Evolutionary conservation across 768 basidiomycete genomes (phyloP).

Genomic region (Tylopilus intermedius): DNA sequence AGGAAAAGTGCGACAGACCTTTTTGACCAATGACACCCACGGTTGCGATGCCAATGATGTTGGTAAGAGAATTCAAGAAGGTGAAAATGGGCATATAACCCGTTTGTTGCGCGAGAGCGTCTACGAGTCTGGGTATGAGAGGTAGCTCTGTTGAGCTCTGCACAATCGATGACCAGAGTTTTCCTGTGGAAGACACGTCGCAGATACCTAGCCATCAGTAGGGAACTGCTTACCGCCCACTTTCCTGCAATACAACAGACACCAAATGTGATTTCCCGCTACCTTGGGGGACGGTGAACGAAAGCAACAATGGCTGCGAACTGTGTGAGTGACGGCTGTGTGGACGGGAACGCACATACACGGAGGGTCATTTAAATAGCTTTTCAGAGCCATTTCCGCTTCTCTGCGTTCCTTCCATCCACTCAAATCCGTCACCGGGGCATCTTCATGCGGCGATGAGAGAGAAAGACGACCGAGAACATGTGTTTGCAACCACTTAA

Average conservation of each 20-base stretch:
- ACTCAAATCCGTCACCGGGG: conserved; percentile 28
- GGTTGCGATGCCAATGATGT: conserved; percentile 85
- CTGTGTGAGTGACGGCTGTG: conserved; percentile 4
- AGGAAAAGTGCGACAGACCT: conserved; percentile 36
- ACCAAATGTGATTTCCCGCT: conserved; percentile 72
- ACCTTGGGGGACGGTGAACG: conserved; percentile 75
- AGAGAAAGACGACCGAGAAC: conserved; percentile 50
- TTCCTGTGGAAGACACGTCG: conserved; percentile 40
- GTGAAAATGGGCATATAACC: conserved; percentile 90
- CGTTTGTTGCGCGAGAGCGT: conserved; percentile 69
- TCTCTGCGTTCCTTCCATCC: conserved; percentile 85
- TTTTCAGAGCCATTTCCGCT: conserved; percentile 60
- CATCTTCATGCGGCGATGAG: conserved; percentile 17
- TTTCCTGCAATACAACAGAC: conserved; percentile 46
- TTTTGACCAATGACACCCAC: conserved; percentile 96
- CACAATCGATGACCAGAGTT: conserved; percentile 78
- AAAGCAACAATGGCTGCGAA: conserved; percentile 66
- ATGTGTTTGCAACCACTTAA: conserved; percentile 69
- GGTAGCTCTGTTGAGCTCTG: conserved; percentile 59
- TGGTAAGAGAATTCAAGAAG: conserved; percentile 74
- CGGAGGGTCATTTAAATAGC: conserved; percentile 76
- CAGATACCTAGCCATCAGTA: not conserved
- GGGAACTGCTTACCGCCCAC: conserved; percentile 39
- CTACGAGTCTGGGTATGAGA: conserved; percentile 66
- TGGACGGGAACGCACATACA: conserved; percentile 36